Conservation (phyloP, 345 rosid species). For the Punica granatum region DNA sequence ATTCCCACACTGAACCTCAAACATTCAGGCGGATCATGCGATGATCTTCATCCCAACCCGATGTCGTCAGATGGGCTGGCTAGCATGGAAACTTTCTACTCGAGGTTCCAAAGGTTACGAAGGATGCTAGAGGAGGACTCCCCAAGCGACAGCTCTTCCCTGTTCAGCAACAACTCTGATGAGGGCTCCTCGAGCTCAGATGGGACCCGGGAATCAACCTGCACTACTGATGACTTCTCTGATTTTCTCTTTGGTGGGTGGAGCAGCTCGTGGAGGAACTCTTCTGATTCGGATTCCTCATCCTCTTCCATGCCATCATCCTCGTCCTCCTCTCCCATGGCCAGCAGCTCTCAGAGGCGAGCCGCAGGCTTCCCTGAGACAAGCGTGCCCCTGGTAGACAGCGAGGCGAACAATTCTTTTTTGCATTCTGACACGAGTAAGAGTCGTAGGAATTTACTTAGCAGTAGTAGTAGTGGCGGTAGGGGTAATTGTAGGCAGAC, state of each 20-base stretch:
- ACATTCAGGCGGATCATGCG: not conserved
- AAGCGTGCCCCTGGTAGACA: slow-evolving; percentile 19
- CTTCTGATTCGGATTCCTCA: slow-evolving; percentile 50
- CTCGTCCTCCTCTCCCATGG: slow-evolving; percentile 49
- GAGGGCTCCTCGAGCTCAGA: slow-evolving; percentile 88
- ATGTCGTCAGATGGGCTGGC: slow-evolving; percentile 25
- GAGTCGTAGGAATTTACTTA: slow-evolving; percentile 30
- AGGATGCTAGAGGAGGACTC: slow-evolving; percentile 74
- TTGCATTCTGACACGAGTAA: slow-evolving; percentile 26
- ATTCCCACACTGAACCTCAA: slow-evolving; percentile 3
- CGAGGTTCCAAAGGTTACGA: slow-evolving; percentile 51
- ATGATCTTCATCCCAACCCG: slow-evolving; percentile 25
- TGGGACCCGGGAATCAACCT: slow-evolving; percentile 54
- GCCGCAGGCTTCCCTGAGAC: slow-evolving; percentile 22
- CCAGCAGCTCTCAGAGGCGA: slow-evolving; percentile 15
- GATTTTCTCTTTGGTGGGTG: slow-evolving; percentile 61
- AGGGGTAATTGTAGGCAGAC: slow-evolving; percentile 28
- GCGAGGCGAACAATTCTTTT: slow-evolving; percentile 29
- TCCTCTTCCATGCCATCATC: slow-evolving; percentile 56
- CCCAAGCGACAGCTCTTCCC: slow-evolving; percentile 76
- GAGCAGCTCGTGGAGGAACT: slow-evolving; percentile 39
- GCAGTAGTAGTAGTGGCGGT: slow-evolving; percentile 3
- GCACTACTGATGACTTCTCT: slow-evolving; percentile 58
- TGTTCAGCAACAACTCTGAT: slow-evolving; percentile 76
- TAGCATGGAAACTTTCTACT: slow-evolving; percentile 53